Conservation (phyloP, 1,284 basidiomycete genomes). For the Trametes hirsuta region DNA sequence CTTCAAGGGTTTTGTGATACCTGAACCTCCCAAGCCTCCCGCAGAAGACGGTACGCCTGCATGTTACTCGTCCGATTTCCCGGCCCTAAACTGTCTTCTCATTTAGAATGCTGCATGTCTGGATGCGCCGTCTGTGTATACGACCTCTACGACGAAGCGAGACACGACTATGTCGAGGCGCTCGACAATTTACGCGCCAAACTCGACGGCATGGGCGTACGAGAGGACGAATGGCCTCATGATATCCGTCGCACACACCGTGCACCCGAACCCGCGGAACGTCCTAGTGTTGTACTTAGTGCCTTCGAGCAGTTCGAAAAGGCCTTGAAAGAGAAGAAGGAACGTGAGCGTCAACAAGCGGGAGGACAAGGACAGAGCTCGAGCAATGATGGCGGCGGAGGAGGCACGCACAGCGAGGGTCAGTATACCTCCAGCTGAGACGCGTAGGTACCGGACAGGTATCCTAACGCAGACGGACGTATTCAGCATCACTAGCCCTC, state of each 20-base stretch:
- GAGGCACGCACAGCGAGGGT: slow-evolving; percentile 29
- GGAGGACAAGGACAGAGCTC: slow-evolving; percentile 23
- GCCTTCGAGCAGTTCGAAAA: slow-evolving; percentile 74
- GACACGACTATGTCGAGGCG: slow-evolving; percentile 65
- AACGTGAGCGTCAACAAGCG: slow-evolving; percentile 25
- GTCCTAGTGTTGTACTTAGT: slow-evolving; percentile 45
- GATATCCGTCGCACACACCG: slow-evolving; percentile 36
- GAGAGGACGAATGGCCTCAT: slow-evolving; percentile 68
- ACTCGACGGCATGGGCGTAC: slow-evolving; percentile 53
- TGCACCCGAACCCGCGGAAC: slow-evolving; percentile 24
- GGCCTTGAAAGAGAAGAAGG: slow-evolving; percentile 49
- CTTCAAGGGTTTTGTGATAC: slow-evolving; percentile 61
- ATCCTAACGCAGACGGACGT: slow-evolving; percentile 10
- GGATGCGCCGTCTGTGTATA: slow-evolving; percentile 90
- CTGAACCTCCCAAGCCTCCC: slow-evolving; percentile 61
- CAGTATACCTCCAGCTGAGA: slow-evolving; percentile 34
- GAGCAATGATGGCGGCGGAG: neutral
- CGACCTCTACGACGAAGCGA: slow-evolving; percentile 81
- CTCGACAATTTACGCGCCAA: slow-evolving; percentile 54
- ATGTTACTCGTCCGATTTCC: neutral
- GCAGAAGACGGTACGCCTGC: slow-evolving; percentile 59
- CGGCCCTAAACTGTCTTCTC: neutral
- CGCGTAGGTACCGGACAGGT: neutral
- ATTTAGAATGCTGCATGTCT: slow-evolving; percentile 88
- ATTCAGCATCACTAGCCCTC: slow-evolving; percentile 3